phyloP scores from a whole-genome alignment of 768 basidiomycete genomes.

The Krasilnikovozyma curviuscula region DNA sequence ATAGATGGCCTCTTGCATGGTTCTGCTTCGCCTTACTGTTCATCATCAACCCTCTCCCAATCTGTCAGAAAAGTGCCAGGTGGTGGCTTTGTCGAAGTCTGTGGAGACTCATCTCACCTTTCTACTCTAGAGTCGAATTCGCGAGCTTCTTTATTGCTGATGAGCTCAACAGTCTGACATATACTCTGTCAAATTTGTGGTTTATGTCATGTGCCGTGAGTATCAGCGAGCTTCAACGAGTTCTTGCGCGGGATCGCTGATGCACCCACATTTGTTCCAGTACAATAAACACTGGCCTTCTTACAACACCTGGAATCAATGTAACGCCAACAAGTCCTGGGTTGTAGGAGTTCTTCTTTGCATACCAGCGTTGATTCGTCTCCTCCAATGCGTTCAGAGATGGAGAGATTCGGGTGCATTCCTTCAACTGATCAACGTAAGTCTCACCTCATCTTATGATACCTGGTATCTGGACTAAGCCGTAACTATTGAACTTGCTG shows the following conservation, averaged over 20 bases:
- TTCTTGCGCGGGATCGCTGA: conserved; percentile 17
- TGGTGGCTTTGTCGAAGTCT: conserved; percentile 41
- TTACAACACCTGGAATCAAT: background rate
- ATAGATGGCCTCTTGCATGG: conserved; percentile 40
- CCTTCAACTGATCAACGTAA: conserved; percentile 73
- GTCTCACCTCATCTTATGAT: conserved; percentile 17
- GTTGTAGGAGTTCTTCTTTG: conserved; percentile 38
- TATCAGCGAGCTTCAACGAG: too few relatives aligned
- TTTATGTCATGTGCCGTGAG: too few relatives aligned
- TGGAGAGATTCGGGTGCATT: conserved; percentile 46
- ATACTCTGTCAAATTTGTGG: too few relatives aligned
- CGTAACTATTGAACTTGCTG: background rate
- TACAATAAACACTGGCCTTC: conserved; percentile 39
- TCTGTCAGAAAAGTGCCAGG: conserved; percentile 43
- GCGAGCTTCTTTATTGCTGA: conserved; percentile 32
- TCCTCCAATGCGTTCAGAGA: conserved; percentile 72
- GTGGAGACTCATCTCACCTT: conserved; percentile 5
- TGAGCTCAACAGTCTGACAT: conserved; percentile 14
- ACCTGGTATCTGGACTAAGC: background rate
- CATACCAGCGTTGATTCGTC: conserved; percentile 54
- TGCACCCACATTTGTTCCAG: conserved; percentile 16
- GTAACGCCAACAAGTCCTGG: conserved; percentile 31
- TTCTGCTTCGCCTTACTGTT: conserved; percentile 40
- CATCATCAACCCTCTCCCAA: conserved; percentile 56
- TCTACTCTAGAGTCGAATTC: conserved; percentile 18